These are phyloP conservation scores for Ricinus communis DNA, from an alignment of 345 rosid species.

Conservation along the genomic window DNA sequence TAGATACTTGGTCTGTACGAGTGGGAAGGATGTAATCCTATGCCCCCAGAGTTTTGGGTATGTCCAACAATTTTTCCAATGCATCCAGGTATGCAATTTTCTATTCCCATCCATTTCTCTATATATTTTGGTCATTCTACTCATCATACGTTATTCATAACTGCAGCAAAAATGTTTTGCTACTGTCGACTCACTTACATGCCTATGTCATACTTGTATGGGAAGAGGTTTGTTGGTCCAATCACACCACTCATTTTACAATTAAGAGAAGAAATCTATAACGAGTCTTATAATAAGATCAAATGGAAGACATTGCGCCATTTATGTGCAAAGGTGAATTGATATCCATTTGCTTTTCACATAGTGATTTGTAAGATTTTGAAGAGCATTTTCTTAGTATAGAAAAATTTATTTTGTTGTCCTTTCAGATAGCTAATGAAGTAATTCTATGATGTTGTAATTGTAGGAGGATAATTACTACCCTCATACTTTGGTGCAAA, in stretches of 20 bases:
- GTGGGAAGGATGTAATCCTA: constrained; percentile 30
- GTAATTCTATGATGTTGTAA: not conserved
- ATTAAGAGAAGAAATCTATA: constrained; percentile 19
- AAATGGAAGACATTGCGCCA: constrained; percentile 22
- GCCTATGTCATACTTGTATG: constrained; percentile 28
- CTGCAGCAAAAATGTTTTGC: constrained; percentile 17
- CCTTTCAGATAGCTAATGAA: not conserved
- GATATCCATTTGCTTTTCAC: too few species aligned
- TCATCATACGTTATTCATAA: not conserved
- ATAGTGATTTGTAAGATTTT: too few species aligned
- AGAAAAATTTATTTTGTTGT: too few species aligned
- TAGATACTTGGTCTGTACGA: constrained; percentile 29
- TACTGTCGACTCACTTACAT: constrained; percentile 11
- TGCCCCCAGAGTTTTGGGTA: constrained; percentile 28
- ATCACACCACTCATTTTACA: constrained; percentile 23
- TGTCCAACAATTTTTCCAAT: constrained; percentile 17
- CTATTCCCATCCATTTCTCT: not conserved
- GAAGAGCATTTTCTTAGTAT: too few species aligned
- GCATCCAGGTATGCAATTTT: constrained; percentile 18
- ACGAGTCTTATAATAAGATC: constrained; percentile 19
- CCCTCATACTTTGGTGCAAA: constrained; percentile 17
- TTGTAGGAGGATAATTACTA: constrained; percentile 19
- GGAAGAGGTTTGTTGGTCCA: constrained; percentile 27
- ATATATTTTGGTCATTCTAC: not conserved
- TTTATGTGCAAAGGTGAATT: constrained; percentile 21